Conservation (phyloP, 2,329 filamentous ascomycete species). For the Trichoderma sp. region DNA sequence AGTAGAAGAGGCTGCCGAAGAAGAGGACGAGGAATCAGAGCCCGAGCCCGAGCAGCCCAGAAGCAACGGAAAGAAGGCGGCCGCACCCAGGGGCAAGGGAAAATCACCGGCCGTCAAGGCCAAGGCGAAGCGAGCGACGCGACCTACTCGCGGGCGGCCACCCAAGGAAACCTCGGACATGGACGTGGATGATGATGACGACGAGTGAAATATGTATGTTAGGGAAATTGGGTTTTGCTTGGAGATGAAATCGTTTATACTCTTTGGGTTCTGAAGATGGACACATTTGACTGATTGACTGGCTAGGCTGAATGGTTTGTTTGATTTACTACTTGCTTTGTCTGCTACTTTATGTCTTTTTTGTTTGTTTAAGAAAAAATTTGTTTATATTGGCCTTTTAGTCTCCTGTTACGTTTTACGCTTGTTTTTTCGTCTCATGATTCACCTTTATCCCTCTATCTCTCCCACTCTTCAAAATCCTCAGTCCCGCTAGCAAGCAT, state of each 20-base stretch:
- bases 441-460: background rate
- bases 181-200: conserved; percentile 39
- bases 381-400: conserved; percentile 2
- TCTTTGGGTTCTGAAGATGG: background rate
- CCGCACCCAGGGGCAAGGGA: conserved; percentile 28
- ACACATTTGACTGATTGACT: background rate
- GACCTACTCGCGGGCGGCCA: conserved; percentile 29
- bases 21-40: conserved; percentile 25
- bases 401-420: background rate
- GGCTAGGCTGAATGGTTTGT: background rate
- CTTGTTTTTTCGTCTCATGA: background rate
- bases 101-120: conserved; percentile 30
- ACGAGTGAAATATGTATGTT: conserved; percentile 19
- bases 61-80: conserved; percentile 31
- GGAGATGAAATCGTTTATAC: conserved; percentile 3
- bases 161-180: conserved; percentile 36
- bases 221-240: conserved; percentile 6
- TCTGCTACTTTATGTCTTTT: background rate
- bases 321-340: background rate
- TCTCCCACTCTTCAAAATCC: background rate
- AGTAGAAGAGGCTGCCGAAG: conserved; percentile 28
- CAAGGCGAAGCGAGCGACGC: conserved; percentile 27
- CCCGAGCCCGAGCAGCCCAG: conserved; percentile 25
- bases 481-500: background rate
- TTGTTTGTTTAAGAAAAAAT: background rate